A percentile compares a stretch with the other conserved stretches of the same genome.
phyloP scores from a whole-genome alignment of 2,329 filamentous ascomycete species.

The Arthrobotrys iridis region DNA sequence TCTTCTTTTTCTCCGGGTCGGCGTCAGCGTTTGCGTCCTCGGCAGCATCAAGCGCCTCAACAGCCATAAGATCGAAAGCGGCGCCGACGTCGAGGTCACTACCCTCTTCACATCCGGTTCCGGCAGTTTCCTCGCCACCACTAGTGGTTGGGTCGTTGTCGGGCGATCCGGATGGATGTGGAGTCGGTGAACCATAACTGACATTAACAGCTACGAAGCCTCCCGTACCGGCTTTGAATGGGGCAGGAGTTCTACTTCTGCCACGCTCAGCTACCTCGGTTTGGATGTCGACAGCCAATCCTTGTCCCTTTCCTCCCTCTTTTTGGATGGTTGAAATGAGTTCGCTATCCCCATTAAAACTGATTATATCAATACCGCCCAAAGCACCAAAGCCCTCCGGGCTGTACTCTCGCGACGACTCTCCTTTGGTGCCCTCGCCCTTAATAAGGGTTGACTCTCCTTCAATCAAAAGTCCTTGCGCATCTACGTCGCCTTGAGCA shows the following conservation, averaged over 20 bases:
- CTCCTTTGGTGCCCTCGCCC: slow-evolving; percentile 20
- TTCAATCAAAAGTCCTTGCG: background rate
- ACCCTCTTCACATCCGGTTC: slow-evolving; percentile 38
- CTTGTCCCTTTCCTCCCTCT: slow-evolving; percentile 20
- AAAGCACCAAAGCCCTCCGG: slow-evolving; percentile 32
- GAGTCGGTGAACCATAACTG: slow-evolving; percentile 36
- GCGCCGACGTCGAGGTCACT: slow-evolving; percentile 30
- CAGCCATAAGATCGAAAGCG: slow-evolving; percentile 42
- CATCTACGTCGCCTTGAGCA: background rate
- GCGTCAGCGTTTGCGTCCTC: slow-evolving; percentile 1
- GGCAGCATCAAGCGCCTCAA: slow-evolving; percentile 38
- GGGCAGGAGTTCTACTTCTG: slow-evolving; percentile 53
- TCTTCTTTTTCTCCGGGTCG: slow-evolving; percentile 20
- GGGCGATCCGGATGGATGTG: slow-evolving; percentile 31
- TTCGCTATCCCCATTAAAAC: slow-evolving; percentile 33
- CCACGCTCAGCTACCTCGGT: slow-evolving; percentile 50
- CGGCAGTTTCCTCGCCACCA: slow-evolving; percentile 50
- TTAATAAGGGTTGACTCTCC: slow-evolving; percentile 37
- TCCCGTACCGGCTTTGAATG: slow-evolving; percentile 49
- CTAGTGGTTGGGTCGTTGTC: slow-evolving; percentile 49
- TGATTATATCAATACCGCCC: slow-evolving; percentile 36
- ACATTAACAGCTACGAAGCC: slow-evolving; percentile 52
- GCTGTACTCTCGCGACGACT: slow-evolving; percentile 29
- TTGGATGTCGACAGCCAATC: slow-evolving; percentile 21
- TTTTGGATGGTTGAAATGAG: background rate